Evolutionary conservation across 2,329 filamentous ascomycete genomes (phyloP), one percentile per base, ranked within the genome.

Genomic region (Fusarium verticillioides): DNA sequence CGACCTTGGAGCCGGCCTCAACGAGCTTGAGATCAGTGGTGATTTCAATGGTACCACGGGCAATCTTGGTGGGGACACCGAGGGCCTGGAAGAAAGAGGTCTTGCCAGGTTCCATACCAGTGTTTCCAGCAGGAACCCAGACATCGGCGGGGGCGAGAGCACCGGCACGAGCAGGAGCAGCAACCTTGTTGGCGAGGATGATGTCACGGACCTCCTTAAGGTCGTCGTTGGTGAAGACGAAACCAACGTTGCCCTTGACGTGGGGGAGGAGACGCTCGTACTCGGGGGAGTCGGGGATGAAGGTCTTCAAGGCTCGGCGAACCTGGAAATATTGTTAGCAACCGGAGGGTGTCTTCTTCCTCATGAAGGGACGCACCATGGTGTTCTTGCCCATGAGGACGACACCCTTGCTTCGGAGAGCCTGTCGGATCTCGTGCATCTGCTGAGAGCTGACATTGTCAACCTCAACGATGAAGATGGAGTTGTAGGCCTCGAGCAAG

Each of bases 31-130:
- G 90, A 84, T 99, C 96, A 81, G 92, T 89, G 76, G 95, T 98
- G 84, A 99, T 99, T 94, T 99, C 96, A 88, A 99, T 99, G 88
- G 96, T 99, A 97, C 96, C 97, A 97, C 96, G 96, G 85, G 96
- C 96, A 88, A 99, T 99, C 95, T 99, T 99, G 91, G 96, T 99
- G 84, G 96, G 96, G 85, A 99, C 95, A 94, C 96, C 96, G 87
- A 99, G 96, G 82, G 96, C 96, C 93, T 99, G 96, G 95, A 99
- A 99, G 95, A 99, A 99, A 84, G 96, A 98, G 83, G 96, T 99
- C 94, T 99, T 99, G 87, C 97, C 97, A 84, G 96, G 97, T 87
- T 99, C 96, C 96, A 99, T 99, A 89, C 96, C 96, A 82, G 96
- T 99, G 93, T 99, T 99, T 87, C 96, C 96, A 80, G 95, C 96